These are phyloP conservation scores for Pochonia chlamydosporia DNA, from an alignment of 2,329 filamentous ascomycete genomes.

Conservation along the genomic window DNA sequence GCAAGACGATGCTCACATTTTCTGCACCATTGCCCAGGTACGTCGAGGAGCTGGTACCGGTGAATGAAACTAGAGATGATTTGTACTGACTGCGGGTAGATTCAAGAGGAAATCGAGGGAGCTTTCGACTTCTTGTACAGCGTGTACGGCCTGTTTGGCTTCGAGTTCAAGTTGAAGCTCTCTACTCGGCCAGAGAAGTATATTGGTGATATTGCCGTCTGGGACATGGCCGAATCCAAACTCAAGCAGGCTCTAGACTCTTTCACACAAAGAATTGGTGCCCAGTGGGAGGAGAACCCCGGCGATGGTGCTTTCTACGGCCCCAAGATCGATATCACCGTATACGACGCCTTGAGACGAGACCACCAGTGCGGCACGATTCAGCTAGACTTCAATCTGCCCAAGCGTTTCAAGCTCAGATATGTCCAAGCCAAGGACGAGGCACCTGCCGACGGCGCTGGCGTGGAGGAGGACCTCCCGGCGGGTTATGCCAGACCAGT, in stretches of 20 bases:
- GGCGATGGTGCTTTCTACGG: conserved; percentile 98
- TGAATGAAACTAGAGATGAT: neutral
- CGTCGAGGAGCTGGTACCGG: too few species aligned
- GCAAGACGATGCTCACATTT: conserved; percentile 95
- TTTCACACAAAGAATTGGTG: conserved; percentile 57
- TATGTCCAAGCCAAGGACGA: conserved; percentile 47
- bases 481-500: conserved; percentile 73
- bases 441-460: conserved; percentile 32
- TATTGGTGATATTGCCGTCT: conserved; percentile 79
- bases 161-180: conserved; percentile 85
- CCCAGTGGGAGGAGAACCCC: conserved; percentile 83
- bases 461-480: conserved; percentile 46
- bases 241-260: conserved; percentile 73
- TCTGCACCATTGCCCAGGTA: conserved; percentile 55
- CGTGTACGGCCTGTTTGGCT: conserved; percentile 59
- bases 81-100: conserved; percentile 18
- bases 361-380: conserved; percentile 65
- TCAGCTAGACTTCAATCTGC: conserved; percentile 85
- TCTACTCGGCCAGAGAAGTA: conserved; percentile 87
- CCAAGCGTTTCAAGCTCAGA: conserved; percentile 34
- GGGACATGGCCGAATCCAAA: conserved; percentile 81
- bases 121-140: conserved; percentile 82
- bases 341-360: conserved; percentile 78
- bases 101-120: conserved; percentile 54
- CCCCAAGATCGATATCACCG: conserved; percentile 96